Conservation (phyloP, 345 rosid species). For the Passiflora organensis region DNA sequence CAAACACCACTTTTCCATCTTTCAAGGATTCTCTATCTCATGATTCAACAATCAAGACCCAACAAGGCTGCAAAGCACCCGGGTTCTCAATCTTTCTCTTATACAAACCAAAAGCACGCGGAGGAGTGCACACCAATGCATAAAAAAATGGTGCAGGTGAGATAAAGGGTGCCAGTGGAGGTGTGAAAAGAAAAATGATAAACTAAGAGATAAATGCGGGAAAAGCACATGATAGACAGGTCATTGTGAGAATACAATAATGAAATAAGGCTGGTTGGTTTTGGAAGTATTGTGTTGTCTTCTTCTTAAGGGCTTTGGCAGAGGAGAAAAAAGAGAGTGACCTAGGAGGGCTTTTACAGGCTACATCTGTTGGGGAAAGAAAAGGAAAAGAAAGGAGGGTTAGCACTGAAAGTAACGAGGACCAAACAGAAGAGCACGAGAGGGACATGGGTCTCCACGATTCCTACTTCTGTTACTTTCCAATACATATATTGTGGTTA, state of each 20-base stretch:
- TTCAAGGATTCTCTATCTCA: constrained; percentile 21
- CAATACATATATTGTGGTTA: no score
- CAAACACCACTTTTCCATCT: constrained; percentile 45
- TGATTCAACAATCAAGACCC: constrained; percentile 32
- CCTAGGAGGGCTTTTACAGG: constrained; percentile 28
- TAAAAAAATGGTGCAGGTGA: no score
- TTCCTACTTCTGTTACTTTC: no score
- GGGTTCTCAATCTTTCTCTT: neutral
- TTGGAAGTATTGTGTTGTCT: constrained; percentile 43
- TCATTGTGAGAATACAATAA: constrained; percentile 29
- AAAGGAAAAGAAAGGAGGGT: neutral
- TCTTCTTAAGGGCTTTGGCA: neutral
- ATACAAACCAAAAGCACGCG: neutral
- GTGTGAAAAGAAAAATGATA: no score
- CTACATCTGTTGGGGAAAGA: constrained; percentile 11
- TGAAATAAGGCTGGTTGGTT: constrained; percentile 36
- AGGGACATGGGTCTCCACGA: no score
- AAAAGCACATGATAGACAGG: constrained; percentile 54
- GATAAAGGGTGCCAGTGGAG: no score
- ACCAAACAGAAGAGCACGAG: constrained; percentile 12
- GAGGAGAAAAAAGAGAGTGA: neutral
- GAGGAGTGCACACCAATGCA: no score
- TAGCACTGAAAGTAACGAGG: constrained; percentile 39
- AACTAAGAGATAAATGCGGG: constrained; percentile 1
- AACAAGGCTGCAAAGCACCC: neutral